These are phyloP conservation scores for Martensiomyces pterosporus DNA, from an alignment of 192 early-diverging fungal species.

Conservation along the genomic window DNA sequence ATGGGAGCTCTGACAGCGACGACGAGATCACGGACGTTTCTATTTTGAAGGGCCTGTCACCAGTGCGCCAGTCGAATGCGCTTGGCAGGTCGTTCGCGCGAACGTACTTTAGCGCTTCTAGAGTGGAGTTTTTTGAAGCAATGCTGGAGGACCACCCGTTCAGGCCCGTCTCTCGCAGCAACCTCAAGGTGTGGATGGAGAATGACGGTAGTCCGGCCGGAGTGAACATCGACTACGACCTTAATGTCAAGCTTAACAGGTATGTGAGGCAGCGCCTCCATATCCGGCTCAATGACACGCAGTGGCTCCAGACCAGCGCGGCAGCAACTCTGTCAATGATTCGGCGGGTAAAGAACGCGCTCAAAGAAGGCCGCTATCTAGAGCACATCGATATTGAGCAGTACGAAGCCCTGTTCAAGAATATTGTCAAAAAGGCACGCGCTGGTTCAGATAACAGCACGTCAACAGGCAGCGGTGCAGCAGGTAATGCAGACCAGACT, in stretches of 20 bases:
- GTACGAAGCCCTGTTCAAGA: slow-evolving; percentile 14
- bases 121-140: slow-evolving; percentile 25
- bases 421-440: slow-evolving; percentile 13
- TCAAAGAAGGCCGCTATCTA: slow-evolving; percentile 20
- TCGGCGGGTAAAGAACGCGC: slow-evolving; percentile 25
- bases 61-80: slow-evolving; percentile 11
- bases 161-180: slow-evolving; percentile 33
- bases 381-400: slow-evolving; percentile 25
- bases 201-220: slow-evolving; percentile 33
- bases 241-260: slow-evolving; percentile 35
- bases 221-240: slow-evolving; percentile 28
- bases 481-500: background rate
- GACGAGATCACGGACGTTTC: slow-evolving; percentile 1
- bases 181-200: slow-evolving; percentile 30
- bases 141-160: slow-evolving; percentile 48
- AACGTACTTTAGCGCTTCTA: slow-evolving; percentile 19
- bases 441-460: slow-evolving; percentile 4
- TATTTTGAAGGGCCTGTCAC: slow-evolving; percentile 11
- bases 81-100: slow-evolving; percentile 40
- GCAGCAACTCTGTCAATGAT: slow-evolving; percentile 44
- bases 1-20: slow-evolving; percentile 10
- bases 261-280: slow-evolving; percentile 25
- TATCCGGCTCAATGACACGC: slow-evolving; percentile 27
- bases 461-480: slow-evolving; percentile 1
- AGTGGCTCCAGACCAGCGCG: slow-evolving; percentile 43